phyloP scores from a whole-genome alignment of 2,329 filamentous ascomycete species.

The Fusarium compactum region DNA sequence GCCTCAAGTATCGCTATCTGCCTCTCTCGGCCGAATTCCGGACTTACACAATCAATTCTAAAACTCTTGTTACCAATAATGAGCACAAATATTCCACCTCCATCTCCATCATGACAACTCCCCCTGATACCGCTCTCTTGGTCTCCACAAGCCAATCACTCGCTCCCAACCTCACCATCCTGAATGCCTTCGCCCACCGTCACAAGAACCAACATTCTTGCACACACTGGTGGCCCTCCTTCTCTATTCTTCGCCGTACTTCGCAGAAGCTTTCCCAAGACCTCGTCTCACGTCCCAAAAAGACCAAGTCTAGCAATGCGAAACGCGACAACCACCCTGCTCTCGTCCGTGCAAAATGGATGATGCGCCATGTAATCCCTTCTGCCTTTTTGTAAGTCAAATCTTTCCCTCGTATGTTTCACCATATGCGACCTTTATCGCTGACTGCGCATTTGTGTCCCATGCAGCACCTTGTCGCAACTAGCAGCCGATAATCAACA shows the following conservation, averaged over 20 bases:
- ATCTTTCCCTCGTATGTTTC: neutral
- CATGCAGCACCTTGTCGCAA: slow-evolving; percentile 71
- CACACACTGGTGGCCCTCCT: slow-evolving; percentile 82
- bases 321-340: slow-evolving; percentile 30
- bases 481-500: slow-evolving; percentile 79
- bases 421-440: neutral
- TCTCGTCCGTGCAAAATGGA: slow-evolving; percentile 46
- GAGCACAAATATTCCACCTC: slow-evolving; percentile 2
- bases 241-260: slow-evolving; percentile 78
- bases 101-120: slow-evolving; percentile 26
- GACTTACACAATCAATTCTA: slow-evolving; percentile 4
- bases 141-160: slow-evolving; percentile 50
- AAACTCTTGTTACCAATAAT: slow-evolving; percentile 14
- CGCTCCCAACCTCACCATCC: slow-evolving; percentile 62
- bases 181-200: slow-evolving; percentile 81
- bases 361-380: slow-evolving; percentile 50
- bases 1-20: slow-evolving; percentile 9
- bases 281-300: slow-evolving; percentile 25
- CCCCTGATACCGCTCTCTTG: slow-evolving; percentile 15
- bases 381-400: slow-evolving; percentile 53
- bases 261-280: slow-evolving; percentile 64
- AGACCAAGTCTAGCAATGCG: slow-evolving; percentile 15
- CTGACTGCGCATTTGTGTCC: slow-evolving; percentile 4
- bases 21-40: slow-evolving; percentile 17
- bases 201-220: slow-evolving; percentile 92